Percentiles rank a stretch among this genome's conserved stretches.
These are phyloP conservation scores for Tremellales sp. DNA, from an alignment of 1,284 basidiomycete genomes.

Conservation along the genomic window DNA sequence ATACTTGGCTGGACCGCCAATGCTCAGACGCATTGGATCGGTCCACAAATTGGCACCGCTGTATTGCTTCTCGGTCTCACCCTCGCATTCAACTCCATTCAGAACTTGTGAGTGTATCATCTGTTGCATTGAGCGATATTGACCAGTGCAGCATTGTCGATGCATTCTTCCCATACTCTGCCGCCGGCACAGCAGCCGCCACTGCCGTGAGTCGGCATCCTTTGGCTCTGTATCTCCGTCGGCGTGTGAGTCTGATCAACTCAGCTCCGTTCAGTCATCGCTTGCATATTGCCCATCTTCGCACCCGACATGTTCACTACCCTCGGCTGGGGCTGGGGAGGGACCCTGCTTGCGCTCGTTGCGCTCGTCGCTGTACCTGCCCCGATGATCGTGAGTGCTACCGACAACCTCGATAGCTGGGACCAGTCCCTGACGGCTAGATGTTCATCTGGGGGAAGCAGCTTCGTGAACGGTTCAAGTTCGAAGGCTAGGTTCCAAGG, in stretches of 20 bases:
- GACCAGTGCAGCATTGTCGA: slow-evolving; percentile 49
- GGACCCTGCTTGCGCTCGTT: slow-evolving; percentile 46
- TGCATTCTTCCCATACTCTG: slow-evolving; percentile 51
- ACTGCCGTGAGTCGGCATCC: slow-evolving; percentile 30
- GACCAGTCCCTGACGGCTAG: slow-evolving; percentile 5
- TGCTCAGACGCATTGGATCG: slow-evolving; percentile 46
- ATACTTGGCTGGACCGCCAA: slow-evolving; percentile 49
- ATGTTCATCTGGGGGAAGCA: slow-evolving; percentile 48
- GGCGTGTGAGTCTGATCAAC: not conserved
- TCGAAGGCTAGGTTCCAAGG: slow-evolving; percentile 26
- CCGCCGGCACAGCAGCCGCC: slow-evolving; percentile 48
- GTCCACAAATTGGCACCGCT: slow-evolving; percentile 36
- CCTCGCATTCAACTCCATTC: slow-evolving; percentile 50
- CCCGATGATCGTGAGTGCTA: slow-evolving; percentile 41
- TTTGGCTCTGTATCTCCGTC: not conserved
- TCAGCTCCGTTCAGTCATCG: slow-evolving; percentile 42
- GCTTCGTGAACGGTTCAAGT: slow-evolving; percentile 43
- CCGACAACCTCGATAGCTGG: not conserved
- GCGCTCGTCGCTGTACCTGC: slow-evolving; percentile 47
- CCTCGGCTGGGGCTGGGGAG: slow-evolving; percentile 51
- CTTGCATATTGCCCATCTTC: slow-evolving; percentile 50
- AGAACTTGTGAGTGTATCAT: slow-evolving; percentile 29
- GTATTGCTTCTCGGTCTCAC: slow-evolving; percentile 44
- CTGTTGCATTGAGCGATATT: not conserved
- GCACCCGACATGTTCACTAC: slow-evolving; percentile 46